phyloP scores from a whole-genome alignment of 2,329 filamentous ascomycete species.

The Aphanoascus verrucosus region DNA sequence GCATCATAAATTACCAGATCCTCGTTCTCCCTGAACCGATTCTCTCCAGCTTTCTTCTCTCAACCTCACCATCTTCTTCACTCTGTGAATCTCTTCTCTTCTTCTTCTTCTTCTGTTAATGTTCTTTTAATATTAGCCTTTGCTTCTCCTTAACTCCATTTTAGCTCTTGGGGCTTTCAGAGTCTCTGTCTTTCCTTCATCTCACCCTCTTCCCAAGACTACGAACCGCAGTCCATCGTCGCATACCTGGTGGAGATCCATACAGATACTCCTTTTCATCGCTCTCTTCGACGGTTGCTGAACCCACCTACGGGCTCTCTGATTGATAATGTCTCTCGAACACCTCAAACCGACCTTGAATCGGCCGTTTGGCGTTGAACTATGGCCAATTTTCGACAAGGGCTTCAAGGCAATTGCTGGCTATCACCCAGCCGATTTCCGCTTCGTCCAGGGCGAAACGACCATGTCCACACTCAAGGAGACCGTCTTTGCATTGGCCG shows the following conservation, averaged over 20 bases:
- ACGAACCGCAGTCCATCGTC: not conserved
- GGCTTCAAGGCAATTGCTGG: conserved; percentile 60
- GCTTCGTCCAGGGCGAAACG: conserved; percentile 64
- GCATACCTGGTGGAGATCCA: not conserved
- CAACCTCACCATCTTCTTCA: conserved; percentile 4
- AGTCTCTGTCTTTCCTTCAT: not conserved
- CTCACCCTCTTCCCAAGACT: not conserved
- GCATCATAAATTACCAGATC: not conserved
- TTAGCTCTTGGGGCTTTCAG: not conserved
- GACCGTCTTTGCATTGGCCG: conserved; percentile 61
- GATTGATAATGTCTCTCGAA: conserved; percentile 13
- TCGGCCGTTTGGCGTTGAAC: conserved; percentile 67
- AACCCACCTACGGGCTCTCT: not conserved
- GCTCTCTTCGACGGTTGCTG: not conserved
- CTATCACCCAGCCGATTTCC: conserved; percentile 69
- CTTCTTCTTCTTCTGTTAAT: conserved; percentile 8
- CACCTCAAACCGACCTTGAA: conserved; percentile 56
- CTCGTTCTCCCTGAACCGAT: not conserved
- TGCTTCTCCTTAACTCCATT: not conserved
- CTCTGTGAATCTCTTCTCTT: not conserved
- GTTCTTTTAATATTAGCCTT: conserved; percentile 8
- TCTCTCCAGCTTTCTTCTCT: conserved; percentile 5
- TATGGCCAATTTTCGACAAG: conserved; percentile 86
- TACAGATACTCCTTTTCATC: not conserved
- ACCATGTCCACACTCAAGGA: conserved; percentile 77